Percentiles rank a stretch among this genome's conserved stretches.
Conservation (phyloP, 2,329 filamentous ascomycete species). For the Ascochyta fabae region DNA sequence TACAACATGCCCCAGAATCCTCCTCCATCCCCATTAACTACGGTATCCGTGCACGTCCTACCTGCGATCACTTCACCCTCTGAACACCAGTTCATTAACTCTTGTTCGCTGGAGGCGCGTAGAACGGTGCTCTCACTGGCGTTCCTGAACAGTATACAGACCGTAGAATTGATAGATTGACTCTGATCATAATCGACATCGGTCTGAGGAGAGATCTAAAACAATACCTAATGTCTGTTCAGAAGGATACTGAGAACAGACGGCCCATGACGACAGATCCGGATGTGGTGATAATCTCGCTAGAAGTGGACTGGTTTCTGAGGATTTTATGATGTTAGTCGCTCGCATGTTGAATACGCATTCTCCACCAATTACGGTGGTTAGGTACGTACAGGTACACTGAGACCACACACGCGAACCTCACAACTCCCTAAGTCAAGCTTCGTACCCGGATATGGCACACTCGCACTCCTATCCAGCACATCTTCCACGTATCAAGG, state of each 20-base stretch:
- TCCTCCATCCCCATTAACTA: conserved; percentile 20
- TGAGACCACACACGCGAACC: conserved; percentile 54
- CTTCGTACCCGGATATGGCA: conserved; percentile 50
- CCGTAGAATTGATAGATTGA: conserved; percentile 40
- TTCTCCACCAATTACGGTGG: no score
- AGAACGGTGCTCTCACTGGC: conserved; percentile 61
- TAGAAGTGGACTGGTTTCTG: conserved; percentile 42
- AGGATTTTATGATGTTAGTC: conserved; percentile 52
- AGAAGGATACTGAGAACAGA: conserved; percentile 55
- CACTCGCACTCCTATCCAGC: conserved; percentile 31
- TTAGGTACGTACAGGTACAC: conserved; percentile 29
- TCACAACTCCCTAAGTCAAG: conserved; percentile 42
- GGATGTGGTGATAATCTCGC: conserved; percentile 49
- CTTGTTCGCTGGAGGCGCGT: conserved; percentile 52
- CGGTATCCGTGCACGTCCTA: conserved; percentile 49
- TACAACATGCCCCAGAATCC: neutral
- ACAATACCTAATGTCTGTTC: conserved; percentile 55
- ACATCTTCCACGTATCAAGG: conserved; percentile 31
- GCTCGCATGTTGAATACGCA: conserved; percentile 47
- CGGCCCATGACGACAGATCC: conserved; percentile 53
- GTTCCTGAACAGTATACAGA: conserved; percentile 57
- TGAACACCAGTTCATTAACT: conserved; percentile 56
- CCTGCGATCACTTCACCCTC: conserved; percentile 55
- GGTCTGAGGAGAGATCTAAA: conserved; percentile 57
- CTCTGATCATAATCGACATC: conserved; percentile 61